A percentile compares a stretch with the other conserved stretches of the same genome.
phyloP scores from a whole-genome alignment of 2,329 filamentous ascomycete species.

The Microcyclospora pomicola region DNA sequence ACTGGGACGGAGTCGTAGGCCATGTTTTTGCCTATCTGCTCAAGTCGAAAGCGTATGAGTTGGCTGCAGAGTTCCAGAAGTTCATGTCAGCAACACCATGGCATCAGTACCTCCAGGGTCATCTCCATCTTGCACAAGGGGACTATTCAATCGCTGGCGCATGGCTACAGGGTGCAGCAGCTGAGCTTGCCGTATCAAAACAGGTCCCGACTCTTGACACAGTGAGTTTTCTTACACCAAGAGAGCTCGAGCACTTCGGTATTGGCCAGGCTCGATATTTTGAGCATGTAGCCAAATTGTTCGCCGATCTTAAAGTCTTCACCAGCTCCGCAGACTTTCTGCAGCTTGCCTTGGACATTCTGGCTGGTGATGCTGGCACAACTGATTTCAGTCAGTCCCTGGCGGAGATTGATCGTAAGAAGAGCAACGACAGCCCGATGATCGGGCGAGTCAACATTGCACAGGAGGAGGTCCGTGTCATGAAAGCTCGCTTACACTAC shows the following conservation, averaged over 20 bases:
- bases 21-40: slow-evolving; percentile 32
- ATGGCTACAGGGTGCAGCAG: slow-evolving; percentile 63
- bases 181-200: slow-evolving; percentile 16
- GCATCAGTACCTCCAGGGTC: slow-evolving; percentile 68
- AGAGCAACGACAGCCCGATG: slow-evolving; percentile 18
- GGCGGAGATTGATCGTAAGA: slow-evolving; percentile 14
- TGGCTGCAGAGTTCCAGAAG: slow-evolving; percentile 53
- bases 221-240: slow-evolving; percentile 50
- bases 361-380: slow-evolving; percentile 6
- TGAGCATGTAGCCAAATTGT: slow-evolving; percentile 69
- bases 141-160: slow-evolving; percentile 60
- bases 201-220: slow-evolving; percentile 33
- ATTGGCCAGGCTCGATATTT: slow-evolving; percentile 73
- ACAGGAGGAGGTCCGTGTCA: slow-evolving; percentile 21
- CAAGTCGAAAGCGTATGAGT: slow-evolving; percentile 28
- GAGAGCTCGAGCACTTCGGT: slow-evolving; percentile 54
- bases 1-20: slow-evolving; percentile 26
- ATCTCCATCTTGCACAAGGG: slow-evolving; percentile 58
- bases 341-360: slow-evolving; percentile 25
- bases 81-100: slow-evolving; percentile 45
- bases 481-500: slow-evolving; percentile 12
- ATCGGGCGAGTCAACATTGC: slow-evolving; percentile 14
- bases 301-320: slow-evolving; percentile 62
- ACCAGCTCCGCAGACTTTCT: slow-evolving; percentile 78
- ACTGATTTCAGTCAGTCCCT: slow-evolving; percentile 10